A percentile compares a stretch with the other conserved stretches of the same genome.
These are phyloP conservation scores for Incumbomyces lentus DNA, from an alignment of 2,329 filamentous ascomycete genomes.

Conservation along the genomic window DNA sequence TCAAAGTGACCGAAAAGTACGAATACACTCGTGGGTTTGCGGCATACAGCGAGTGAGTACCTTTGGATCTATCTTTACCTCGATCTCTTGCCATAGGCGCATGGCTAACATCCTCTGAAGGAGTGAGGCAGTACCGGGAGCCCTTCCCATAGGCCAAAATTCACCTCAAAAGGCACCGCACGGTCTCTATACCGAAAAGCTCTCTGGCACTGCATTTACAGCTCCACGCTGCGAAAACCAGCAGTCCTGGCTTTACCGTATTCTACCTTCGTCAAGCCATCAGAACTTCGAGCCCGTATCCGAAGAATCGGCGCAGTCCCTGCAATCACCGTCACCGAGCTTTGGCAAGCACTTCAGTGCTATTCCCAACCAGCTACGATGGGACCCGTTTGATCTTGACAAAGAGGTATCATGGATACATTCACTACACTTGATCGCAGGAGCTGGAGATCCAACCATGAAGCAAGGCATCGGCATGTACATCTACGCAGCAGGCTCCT, in stretches of 20 bases:
- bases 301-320: constrained; percentile 36
- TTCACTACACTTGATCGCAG: constrained; percentile 61
- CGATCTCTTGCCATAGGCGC: background rate
- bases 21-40: constrained; percentile 69
- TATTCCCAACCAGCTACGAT: constrained; percentile 71
- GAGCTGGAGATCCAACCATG: constrained; percentile 66
- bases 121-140: constrained; percentile 64
- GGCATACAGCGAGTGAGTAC: constrained; percentile 61
- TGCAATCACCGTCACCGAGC: constrained; percentile 39
- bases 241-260: constrained; percentile 63
- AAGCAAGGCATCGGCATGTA: constrained; percentile 73
- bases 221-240: constrained; percentile 58
- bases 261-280: constrained; percentile 55
- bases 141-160: constrained; percentile 66
- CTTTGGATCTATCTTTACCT: background rate
- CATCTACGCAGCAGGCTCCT: constrained; percentile 66
- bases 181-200: constrained; percentile 73
- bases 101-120: constrained; percentile 32
- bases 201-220: constrained; percentile 63
- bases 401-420: constrained; percentile 57
- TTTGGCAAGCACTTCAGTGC: constrained; percentile 53
- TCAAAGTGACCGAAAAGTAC: constrained; percentile 58
- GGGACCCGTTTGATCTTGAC: constrained; percentile 68
- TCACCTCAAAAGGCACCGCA: constrained; percentile 70
- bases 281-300: constrained; percentile 38